Conservation (phyloP, 352 stramenopile species). For the Pythium myriotylum region DNA sequence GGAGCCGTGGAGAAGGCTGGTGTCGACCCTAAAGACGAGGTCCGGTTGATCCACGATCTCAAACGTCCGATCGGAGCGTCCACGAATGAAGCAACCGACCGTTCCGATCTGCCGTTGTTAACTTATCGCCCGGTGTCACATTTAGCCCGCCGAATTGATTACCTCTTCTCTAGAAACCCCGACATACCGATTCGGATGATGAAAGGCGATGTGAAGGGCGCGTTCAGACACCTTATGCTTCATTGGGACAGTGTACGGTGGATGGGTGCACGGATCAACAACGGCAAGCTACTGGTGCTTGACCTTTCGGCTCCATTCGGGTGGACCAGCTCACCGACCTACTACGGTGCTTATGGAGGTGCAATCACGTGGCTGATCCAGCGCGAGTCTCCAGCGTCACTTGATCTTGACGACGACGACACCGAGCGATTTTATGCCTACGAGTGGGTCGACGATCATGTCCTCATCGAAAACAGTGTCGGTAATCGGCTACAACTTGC, state of each 20-base stretch:
- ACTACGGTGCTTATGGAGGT: constrained; percentile 18
- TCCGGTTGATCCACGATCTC: constrained; percentile 18
- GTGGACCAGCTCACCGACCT: constrained; percentile 14
- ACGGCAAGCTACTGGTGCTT: background rate
- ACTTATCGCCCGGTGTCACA: background rate
- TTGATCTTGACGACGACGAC: background rate
- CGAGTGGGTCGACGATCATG: constrained; percentile 38
- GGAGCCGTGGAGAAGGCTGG: constrained; percentile 8
- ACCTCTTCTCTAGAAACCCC: background rate
- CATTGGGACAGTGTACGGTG: background rate
- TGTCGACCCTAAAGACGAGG: background rate
- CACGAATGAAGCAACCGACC: constrained; percentile 5
- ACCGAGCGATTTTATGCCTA: constrained; percentile 27
- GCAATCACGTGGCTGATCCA: constrained; percentile 15
- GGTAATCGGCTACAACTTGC: background rate
- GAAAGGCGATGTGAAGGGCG: constrained; percentile 16
- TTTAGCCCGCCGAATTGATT: constrained; percentile 2
- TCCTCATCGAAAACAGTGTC: constrained; percentile 24
- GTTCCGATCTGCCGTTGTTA: background rate
- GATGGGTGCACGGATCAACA: background rate
- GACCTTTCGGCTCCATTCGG: constrained; percentile 13
- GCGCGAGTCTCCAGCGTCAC: background rate
- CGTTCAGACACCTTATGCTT: constrained; percentile 11
- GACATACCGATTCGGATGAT: background rate
- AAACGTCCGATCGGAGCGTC: background rate